Evolutionary conservation across 768 basidiomycete species (phyloP).

Genomic region (Termitomyces sp.): DNA sequence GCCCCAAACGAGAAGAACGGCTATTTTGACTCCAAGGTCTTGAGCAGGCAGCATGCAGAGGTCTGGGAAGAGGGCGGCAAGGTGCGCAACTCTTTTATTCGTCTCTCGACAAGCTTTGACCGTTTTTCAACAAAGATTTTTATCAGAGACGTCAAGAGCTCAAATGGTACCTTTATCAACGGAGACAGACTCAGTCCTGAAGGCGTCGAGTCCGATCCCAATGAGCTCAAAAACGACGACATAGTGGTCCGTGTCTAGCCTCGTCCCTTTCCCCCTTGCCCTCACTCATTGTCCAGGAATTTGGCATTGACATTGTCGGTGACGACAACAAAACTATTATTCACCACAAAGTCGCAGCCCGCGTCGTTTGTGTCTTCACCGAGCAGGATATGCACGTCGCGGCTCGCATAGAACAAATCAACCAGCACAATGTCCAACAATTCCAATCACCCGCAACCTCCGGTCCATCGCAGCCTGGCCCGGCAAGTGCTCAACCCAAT

Average conservation of each 20-base stretch:
- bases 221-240: conserved; percentile 92
- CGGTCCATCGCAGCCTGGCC: conserved; percentile 10
- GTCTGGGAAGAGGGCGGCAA: conserved; percentile 93
- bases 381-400: conserved; percentile 82
- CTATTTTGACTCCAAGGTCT: conserved; percentile 93
- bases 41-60: conserved; percentile 94
- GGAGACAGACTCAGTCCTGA: conserved; percentile 89
- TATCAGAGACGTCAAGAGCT: conserved; percentile 98
- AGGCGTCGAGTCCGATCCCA: conserved; percentile 87
- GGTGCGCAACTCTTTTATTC: conserved; percentile 38
- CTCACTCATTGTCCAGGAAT: conserved; percentile 60
- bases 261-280: not conserved
- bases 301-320: conserved; percentile 97
- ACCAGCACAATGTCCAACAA: conserved; percentile 45
- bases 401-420: conserved; percentile 66
- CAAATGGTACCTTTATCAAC: conserved; percentile 98
- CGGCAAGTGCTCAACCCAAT: conserved; percentile 15
- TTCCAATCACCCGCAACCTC: conserved; percentile 22
- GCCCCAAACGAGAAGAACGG: conserved; percentile 91
- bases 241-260: conserved; percentile 69
- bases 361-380: conserved; percentile 83
- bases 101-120: not conserved
- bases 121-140: conserved; percentile 58
- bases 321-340: conserved; percentile 98
- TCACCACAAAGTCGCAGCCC: conserved; percentile 97